Conservation (phyloP, 257 asterid genomes). For the Solanum pennellii region DNA sequence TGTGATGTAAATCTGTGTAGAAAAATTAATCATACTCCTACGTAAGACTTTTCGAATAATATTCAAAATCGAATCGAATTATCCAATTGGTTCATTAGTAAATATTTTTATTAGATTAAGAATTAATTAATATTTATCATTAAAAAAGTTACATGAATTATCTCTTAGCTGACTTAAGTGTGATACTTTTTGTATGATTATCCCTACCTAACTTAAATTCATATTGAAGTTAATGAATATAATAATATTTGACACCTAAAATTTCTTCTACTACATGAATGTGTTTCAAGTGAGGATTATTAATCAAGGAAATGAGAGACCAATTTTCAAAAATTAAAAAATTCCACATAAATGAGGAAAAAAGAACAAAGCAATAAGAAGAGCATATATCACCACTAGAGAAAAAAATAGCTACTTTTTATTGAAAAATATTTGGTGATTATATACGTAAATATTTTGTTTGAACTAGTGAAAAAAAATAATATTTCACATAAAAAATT, state of each 20-base stretch:
- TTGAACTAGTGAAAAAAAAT: too few relatives aligned
- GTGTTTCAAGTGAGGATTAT: neutral
- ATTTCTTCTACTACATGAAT: neutral
- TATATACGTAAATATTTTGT: too few relatives aligned
- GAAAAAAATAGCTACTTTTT: too few relatives aligned
- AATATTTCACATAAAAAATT: neutral
- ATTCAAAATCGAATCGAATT: neutral
- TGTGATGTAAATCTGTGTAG: neutral
- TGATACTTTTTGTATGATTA: neutral
- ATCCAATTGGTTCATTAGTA: neutral
- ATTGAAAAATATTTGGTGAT: too few relatives aligned
- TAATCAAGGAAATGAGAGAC: neutral
- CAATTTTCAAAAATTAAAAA: too few relatives aligned
- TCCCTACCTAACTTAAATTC: neutral
- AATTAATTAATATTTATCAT: neutral
- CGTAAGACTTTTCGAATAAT: neutral
- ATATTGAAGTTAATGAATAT: neutral
- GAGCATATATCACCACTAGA: too few relatives aligned
- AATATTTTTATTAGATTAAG: neutral
- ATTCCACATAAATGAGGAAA: too few relatives aligned
- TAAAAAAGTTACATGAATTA: neutral
- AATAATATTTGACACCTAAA: neutral
- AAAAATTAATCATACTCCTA: neutral
- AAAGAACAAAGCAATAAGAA: too few relatives aligned
- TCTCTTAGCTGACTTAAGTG: neutral